phyloP scores from a whole-genome alignment of 2,329 filamentous ascomycete genomes.

The Aureobasidium sp. region DNA sequence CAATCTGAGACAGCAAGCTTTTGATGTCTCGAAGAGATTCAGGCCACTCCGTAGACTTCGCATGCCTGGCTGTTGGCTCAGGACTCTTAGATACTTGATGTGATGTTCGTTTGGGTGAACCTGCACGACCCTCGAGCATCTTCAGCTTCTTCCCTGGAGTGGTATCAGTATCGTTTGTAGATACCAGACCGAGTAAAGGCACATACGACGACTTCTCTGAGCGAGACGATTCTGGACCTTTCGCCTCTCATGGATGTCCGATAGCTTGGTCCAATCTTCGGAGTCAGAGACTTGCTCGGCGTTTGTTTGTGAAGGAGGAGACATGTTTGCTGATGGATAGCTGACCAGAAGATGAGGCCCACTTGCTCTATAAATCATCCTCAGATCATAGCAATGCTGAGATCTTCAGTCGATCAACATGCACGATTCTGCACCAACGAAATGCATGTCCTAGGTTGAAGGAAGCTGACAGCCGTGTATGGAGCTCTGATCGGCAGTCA shows the following conservation, averaged over 20 bases:
- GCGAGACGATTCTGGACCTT: neutral
- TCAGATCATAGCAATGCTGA: neutral
- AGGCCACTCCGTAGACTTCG: neutral
- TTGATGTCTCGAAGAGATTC: neutral
- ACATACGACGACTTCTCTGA: neutral
- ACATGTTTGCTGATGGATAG: neutral
- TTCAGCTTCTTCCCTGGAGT: neutral
- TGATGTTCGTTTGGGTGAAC: neutral
- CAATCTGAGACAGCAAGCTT: neutral
- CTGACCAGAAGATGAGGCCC: neutral
- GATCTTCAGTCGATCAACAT: neutral
- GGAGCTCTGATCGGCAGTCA: neutral
- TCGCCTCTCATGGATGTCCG: neutral
- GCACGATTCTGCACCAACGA: neutral
- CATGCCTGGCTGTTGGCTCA: neutral
- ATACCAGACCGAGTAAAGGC: neutral
- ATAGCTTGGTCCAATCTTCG: neutral
- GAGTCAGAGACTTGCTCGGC: neutral
- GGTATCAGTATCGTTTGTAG: neutral
- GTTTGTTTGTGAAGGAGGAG: neutral
- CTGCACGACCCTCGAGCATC: neutral
- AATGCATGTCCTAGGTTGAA: neutral
- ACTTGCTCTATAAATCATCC: neutral
- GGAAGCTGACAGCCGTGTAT: neutral
- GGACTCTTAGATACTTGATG: neutral